Conservation (phyloP, 192 early-diverging fungal genomes). For the Lunasporangiospora selenospora region DNA sequence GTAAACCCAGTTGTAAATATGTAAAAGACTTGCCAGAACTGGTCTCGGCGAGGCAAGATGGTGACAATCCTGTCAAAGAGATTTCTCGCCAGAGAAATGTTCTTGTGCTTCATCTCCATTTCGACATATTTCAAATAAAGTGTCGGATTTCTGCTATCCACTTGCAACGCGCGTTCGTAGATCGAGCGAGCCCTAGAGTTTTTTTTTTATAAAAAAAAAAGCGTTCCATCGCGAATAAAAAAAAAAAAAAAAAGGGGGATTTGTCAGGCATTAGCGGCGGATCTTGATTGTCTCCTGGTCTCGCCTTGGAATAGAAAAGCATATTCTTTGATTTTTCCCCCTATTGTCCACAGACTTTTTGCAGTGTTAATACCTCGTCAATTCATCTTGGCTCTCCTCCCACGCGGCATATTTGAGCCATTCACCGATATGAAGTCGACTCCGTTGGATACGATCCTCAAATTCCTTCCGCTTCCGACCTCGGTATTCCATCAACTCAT, state of each 20-base stretch:
- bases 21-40: slow-evolving; percentile 72
- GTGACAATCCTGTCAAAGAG: slow-evolving; percentile 92
- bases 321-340: neutral
- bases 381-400: slow-evolving; percentile 92
- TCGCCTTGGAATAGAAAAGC: neutral
- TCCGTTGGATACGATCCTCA: slow-evolving; percentile 89
- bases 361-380: slow-evolving; percentile 64
- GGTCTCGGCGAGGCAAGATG: slow-evolving; percentile 82
- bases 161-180: slow-evolving; percentile 93
- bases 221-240: too few relatives aligned
- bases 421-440: slow-evolving; percentile 83
- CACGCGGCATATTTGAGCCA: slow-evolving; percentile 97
- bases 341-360: neutral
- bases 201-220: neutral
- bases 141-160: slow-evolving; percentile 86
- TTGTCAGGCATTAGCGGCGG: slow-evolving; percentile 35
- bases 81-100: slow-evolving; percentile 93
- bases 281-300: slow-evolving; percentile 19
- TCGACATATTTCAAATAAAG: slow-evolving; percentile 94
- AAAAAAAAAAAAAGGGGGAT: neutral
- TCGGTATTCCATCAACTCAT: slow-evolving; percentile 93
- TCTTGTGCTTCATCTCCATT: slow-evolving; percentile 98
- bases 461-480: slow-evolving; percentile 92
- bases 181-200: slow-evolving; percentile 74
- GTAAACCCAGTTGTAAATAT: neutral